Base-by-base conservation (phyloP, 495 filamentous ascomycete species). In the Podospora didyma region DNA sequence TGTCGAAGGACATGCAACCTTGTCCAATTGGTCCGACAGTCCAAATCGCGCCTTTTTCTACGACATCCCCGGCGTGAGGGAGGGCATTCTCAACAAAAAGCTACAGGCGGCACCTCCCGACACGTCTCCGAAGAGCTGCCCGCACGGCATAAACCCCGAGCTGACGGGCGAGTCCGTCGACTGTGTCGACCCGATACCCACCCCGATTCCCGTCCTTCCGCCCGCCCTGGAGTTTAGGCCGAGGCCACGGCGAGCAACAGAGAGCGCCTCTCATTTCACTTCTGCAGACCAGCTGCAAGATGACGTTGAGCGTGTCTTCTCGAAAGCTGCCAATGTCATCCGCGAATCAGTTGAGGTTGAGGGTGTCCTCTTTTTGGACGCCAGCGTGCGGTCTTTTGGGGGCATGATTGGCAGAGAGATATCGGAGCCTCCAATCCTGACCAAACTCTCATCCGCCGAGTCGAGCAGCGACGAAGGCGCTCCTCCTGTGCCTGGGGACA, bases 351-450 rank as follows among this genome's bases (percentile, higher is more conserved):
- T 82, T 31, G 74, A 75, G 11, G 73, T 75, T 0, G 79, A 82
- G n/a, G 82, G 80, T 0, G 74, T 77, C 1, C 51, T 79, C 2
- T 83, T 79, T 49, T 62, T 79, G 7, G 79, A 83, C 64, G 79
- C 79, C 0, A 72, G 71, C 21, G 57, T 73, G 2, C 66, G 65
- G 9, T 60, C 58, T 0, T 68, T 62, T 51, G 61, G 63, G 16
- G 61, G 46, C 2, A 22, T 57, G 11, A 51, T 61, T 12, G 57
- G 58, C 24, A 49, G 56, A 12, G 28, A 46, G 20, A 14, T 52
- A 16, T 48, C 41, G 14, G 34, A 53, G n/a, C 46, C 47, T 4
- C 44, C 49, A 9, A 49, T 39, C 23, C 17, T 49, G 6, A 46
- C 28, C 17, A 54, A 37, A n/a, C 17, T 45, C 5, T 37, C 26